phyloP scores from a whole-genome alignment of 2,329 filamentous ascomycete species.

The Domatiomyces globalis region DNA sequence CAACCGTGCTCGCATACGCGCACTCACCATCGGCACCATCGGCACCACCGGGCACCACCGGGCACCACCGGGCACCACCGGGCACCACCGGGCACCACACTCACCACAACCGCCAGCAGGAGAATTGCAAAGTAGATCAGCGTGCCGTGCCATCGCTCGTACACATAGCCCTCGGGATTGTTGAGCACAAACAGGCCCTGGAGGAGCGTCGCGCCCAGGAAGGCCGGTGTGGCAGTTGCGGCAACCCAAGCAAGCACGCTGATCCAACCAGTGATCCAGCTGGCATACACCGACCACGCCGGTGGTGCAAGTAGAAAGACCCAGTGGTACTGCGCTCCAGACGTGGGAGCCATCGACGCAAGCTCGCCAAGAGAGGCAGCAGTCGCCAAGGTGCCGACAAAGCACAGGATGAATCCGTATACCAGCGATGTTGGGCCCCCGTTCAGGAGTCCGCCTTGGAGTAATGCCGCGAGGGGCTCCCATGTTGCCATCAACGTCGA shows the following conservation, averaged over 20 bases:
- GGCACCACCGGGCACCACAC: not conserved
- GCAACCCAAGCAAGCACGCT: constrained; percentile 27
- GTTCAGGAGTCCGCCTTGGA: constrained; percentile 13
- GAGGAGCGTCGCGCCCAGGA: constrained; percentile 23
- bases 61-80: not conserved
- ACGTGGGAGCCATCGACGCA: constrained; percentile 28
- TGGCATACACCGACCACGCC: constrained; percentile 5
- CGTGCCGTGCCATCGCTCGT: constrained; percentile 28
- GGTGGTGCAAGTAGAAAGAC: constrained; percentile 24
- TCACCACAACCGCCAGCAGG: constrained; percentile 20
- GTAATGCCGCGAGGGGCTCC: constrained; percentile 14
- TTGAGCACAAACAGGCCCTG: constrained; percentile 26
- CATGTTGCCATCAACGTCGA: constrained; percentile 7
- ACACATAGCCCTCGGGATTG: constrained; percentile 23
- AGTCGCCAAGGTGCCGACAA: constrained; percentile 25
- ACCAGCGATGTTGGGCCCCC: constrained; percentile 15
- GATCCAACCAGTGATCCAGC: constrained; percentile 22
- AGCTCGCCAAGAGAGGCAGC: constrained; percentile 29
- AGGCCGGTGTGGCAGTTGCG: constrained; percentile 23
- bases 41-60: not conserved
- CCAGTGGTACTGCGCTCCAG: constrained; percentile 30
- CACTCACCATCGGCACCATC: too few species aligned
- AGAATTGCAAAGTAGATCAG: constrained; percentile 27
- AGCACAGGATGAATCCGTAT: constrained; percentile 13
- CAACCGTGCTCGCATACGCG: not conserved